Evolutionary conservation across 2,329 filamentous ascomycete genomes (phyloP).

Genomic region (Fusarium sp.): DNA sequence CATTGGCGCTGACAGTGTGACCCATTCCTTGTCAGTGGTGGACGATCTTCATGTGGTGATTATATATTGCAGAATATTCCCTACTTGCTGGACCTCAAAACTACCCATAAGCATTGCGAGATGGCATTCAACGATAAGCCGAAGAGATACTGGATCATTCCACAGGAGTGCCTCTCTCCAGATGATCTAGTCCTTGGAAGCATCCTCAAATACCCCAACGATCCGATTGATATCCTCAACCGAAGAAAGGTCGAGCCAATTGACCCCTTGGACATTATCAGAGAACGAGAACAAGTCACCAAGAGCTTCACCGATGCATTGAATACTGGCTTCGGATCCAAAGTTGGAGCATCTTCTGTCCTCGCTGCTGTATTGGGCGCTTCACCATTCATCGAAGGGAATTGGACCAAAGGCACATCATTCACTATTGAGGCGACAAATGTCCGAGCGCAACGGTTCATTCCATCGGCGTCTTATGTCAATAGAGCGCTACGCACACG

Average conservation of each 20-base stretch:
- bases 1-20: slow-evolving; percentile 1
- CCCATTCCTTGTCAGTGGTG: background rate
- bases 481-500: background rate
- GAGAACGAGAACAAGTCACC: slow-evolving; percentile 25
- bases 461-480: background rate
- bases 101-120: background rate
- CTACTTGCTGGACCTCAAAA: background rate
- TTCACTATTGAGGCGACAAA: background rate
- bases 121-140: slow-evolving; percentile 23
- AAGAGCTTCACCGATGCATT: slow-evolving; percentile 27
- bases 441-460: slow-evolving; percentile 1
- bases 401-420: background rate
- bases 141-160: slow-evolving; percentile 32
- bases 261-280: slow-evolving; percentile 5
- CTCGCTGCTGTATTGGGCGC: slow-evolving; percentile 23
- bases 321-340: slow-evolving; percentile 9
- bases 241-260: slow-evolving; percentile 10
- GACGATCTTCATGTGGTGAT: background rate
- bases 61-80: background rate
- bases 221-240: slow-evolving; percentile 28
- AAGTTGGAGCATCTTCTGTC: slow-evolving; percentile 22
- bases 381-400: slow-evolving; percentile 18
- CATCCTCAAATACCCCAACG: slow-evolving; percentile 23
- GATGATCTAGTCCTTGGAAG: slow-evolving; percentile 21
- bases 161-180: slow-evolving; percentile 20